A percentile compares a stretch with the other conserved stretches of the same genome.
Evolutionary conservation across 345 rosid genomes (phyloP).

Genomic region (Eucalyptus sideroxylon): DNA sequence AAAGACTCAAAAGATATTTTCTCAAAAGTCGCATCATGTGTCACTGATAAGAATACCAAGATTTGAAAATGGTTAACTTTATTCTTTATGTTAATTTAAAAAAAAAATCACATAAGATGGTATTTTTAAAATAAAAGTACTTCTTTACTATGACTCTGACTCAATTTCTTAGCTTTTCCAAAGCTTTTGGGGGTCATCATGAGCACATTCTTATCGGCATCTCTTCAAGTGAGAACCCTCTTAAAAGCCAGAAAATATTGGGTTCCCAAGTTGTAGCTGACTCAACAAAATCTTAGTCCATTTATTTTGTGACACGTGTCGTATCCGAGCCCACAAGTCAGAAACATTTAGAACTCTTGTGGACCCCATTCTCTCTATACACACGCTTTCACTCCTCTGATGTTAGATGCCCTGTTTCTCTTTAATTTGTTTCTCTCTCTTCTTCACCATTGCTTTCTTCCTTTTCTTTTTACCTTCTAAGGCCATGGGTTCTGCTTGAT

Average conservation of each 20-base stretch:
- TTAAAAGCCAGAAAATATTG: background rate
- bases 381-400: no score
- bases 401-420: no score
- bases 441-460: no score
- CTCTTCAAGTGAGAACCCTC: background rate
- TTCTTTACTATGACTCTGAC: background rate
- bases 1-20: no score
- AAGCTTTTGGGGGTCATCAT: background rate
- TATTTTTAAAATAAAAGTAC: background rate
- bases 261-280: no score
- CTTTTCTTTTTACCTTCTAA: no score
- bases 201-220: background rate
- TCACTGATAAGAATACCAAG: background rate
- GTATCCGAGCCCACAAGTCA: no score
- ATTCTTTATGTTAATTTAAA: background rate
- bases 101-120: background rate
- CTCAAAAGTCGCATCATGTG: background rate
- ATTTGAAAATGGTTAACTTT: background rate
- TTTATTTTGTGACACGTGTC: no score
- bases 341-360: no score
- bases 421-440: no score
- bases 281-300: fast-evolving
- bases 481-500: no score
- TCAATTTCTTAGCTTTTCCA: background rate
- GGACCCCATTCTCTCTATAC: no score